phyloP scores from a whole-genome alignment of 1,139 yeast genomes.

The Blastobotrys ciferrii region DNA sequence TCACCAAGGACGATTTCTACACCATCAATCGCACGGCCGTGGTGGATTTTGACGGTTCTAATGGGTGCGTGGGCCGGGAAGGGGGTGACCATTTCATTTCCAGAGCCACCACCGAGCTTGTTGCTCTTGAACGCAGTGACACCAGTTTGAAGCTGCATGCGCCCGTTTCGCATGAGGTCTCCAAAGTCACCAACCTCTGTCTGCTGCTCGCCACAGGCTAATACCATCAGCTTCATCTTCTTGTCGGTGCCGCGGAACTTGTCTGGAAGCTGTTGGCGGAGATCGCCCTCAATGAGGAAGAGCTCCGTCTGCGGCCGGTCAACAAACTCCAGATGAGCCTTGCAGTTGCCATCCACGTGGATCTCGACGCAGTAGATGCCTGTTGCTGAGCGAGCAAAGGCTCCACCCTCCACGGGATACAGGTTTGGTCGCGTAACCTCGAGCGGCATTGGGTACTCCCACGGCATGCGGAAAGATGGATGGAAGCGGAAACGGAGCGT shows the following conservation, averaged over 20 bases:
- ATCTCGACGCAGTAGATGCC: conserved; percentile 77
- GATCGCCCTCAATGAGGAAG: conserved; percentile 47
- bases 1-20: conserved; percentile 41
- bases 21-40: conserved; percentile 82
- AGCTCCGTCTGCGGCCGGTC: conserved; percentile 61
- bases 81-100: conserved; percentile 22
- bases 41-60: conserved; percentile 57
- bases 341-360: conserved; percentile 60
- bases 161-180: conserved; percentile 18
- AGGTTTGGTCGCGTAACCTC: conserved; percentile 41
- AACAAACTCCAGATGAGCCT: conserved; percentile 57
- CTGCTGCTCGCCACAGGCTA: conserved; percentile 38
- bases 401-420: conserved; percentile 48
- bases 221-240: conserved; percentile 46
- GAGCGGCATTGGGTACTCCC: conserved; percentile 46
- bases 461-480: conserved; percentile 71
- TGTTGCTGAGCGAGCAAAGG: conserved; percentile 50
- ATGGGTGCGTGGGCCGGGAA: conserved; percentile 29
- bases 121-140: conserved; percentile 24
- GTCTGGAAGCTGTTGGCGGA: conserved; percentile 46
- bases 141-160: conserved; percentile 19
- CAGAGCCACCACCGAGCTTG: conserved; percentile 29
- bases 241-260: conserved; percentile 37
- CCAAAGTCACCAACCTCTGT: conserved; percentile 33
- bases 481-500: conserved; percentile 74